phyloP scores from a whole-genome alignment of 176 grass and related monocot species.

The Tuctoria greenei region DNA sequence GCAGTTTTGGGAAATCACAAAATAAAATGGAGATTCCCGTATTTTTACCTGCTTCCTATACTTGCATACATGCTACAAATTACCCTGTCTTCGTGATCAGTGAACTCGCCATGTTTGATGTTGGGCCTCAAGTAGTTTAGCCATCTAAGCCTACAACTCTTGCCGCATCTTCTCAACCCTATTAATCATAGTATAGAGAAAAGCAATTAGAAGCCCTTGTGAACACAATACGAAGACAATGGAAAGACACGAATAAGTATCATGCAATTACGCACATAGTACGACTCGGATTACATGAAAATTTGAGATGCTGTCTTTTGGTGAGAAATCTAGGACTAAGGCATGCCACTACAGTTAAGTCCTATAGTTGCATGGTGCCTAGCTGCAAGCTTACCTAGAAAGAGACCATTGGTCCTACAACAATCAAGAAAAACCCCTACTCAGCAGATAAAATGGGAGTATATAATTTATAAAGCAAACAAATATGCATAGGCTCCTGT shows the following conservation, averaged over 20 bases:
- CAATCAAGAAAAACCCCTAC: neutral
- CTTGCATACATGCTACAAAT: constrained; percentile 77
- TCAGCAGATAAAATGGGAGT: neutral
- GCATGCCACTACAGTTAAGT: constrained; percentile 20
- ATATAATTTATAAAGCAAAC: neutral
- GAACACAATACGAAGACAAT: neutral
- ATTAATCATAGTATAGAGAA: neutral
- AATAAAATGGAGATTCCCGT: neutral
- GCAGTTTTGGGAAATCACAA: neutral
- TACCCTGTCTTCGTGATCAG: constrained; percentile 74
- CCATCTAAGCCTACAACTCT: constrained; percentile 97
- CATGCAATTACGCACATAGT: neutral
- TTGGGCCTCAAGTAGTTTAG: constrained; percentile 94
- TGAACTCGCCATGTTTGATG: constrained; percentile 92
- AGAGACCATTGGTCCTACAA: neutral
- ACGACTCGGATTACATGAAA: neutral
- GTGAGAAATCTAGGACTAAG: constrained; percentile 5
- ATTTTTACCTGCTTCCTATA: constrained; percentile 90
- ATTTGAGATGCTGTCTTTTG: neutral
- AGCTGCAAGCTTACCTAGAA: constrained; percentile 1
- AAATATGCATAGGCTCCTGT: neutral
- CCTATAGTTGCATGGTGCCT: neutral
- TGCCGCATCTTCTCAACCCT: constrained; percentile 92
- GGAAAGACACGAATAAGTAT: neutral
- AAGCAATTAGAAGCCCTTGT: neutral